These are phyloP conservation scores for Pyrenophora teres DNA, from an alignment of 2,329 filamentous ascomycete species.

Conservation along the genomic window DNA sequence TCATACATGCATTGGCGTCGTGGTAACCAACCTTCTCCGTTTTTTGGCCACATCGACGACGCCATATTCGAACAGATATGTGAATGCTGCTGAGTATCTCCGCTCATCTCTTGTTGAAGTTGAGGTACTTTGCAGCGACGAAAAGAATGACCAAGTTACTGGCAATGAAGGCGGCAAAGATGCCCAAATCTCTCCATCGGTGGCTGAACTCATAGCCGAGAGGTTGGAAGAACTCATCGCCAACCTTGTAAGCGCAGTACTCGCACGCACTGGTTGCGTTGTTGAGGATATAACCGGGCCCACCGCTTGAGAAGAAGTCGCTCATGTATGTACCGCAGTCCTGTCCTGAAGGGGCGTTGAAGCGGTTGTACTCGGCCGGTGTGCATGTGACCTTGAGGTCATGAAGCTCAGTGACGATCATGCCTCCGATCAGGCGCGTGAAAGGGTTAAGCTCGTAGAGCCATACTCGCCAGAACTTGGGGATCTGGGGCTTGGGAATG, in stretches of 20 bases:
- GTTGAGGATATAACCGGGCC: conserved; percentile 71
- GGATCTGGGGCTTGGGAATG: conserved; percentile 77
- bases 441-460: conserved; percentile 83
- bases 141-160: conserved; percentile 74
- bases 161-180: conserved; percentile 74
- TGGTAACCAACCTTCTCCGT: not conserved
- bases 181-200: conserved; percentile 83
- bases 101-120: conserved; percentile 50
- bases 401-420: conserved; percentile 78
- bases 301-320: conserved; percentile 70
- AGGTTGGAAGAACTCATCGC: conserved; percentile 77
- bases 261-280: conserved; percentile 70
- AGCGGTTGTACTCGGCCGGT: conserved; percentile 66
- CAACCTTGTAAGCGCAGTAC: conserved; percentile 81
- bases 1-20: too few relatives aligned
- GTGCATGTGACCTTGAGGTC: conserved; percentile 66
- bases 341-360: conserved; percentile 67
- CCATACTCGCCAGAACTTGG: conserved; percentile 78
- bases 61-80: not conserved
- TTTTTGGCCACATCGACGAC: too few relatives aligned
- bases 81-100: not conserved
- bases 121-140: conserved; percentile 57
- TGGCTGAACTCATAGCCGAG: conserved; percentile 69
- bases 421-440: conserved; percentile 78
- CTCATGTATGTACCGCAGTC: conserved; percentile 78